Evolutionary conservation across 169 alveolate genomes (phyloP).

Genomic region (Pseudocohnilembus persalinus): DNA sequence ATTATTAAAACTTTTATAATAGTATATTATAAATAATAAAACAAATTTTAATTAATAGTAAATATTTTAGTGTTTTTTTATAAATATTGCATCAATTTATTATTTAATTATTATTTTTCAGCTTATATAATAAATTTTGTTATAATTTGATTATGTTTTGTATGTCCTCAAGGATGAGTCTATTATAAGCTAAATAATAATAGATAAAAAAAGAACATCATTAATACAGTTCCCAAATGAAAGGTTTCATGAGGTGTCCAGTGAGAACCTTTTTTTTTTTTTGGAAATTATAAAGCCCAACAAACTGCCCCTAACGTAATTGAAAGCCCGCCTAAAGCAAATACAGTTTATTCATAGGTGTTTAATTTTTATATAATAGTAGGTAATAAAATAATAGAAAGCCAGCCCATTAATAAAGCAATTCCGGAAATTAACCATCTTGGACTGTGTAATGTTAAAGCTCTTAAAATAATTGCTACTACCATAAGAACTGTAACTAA

Average conservation of each 20-base stretch:
- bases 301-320: background rate
- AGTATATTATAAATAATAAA: too few species aligned
- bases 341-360: background rate
- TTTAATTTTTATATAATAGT: background rate
- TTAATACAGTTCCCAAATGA: background rate
- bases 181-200: background rate
- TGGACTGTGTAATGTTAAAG: background rate
- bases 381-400: background rate
- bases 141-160: too few species aligned
- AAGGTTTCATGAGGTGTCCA: background rate
- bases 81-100: too few species aligned
- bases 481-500: background rate
- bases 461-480: background rate
- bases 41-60: too few species aligned
- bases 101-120: too few species aligned
- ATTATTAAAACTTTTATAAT: too few species aligned
- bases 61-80: too few species aligned
- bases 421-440: background rate
- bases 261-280: background rate
- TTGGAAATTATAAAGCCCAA: background rate
- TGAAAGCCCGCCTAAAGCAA: background rate
- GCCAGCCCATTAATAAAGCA: background rate
- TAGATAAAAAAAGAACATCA: background rate
- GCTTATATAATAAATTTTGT: too few species aligned
- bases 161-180: background rate